These are phyloP conservation scores for Volvox carteri DNA, from an alignment of 163 green algal genomes.

Conservation along the genomic window DNA sequence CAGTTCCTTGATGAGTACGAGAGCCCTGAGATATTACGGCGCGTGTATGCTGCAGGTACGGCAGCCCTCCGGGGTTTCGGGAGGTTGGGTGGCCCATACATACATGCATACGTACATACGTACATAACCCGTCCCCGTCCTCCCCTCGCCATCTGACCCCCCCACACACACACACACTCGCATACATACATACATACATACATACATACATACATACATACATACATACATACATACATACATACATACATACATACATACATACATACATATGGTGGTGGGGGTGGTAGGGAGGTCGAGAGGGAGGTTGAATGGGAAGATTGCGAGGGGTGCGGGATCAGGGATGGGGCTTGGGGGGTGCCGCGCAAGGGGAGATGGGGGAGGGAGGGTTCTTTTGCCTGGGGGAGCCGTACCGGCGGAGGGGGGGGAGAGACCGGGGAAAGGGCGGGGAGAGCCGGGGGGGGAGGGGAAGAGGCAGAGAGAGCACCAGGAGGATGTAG, in stretches of 20 bases:
- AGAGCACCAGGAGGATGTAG: too few relatives aligned
- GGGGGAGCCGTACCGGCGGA: too few relatives aligned
- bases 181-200: not conserved
- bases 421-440: too few relatives aligned
- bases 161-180: not conserved
- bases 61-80: not conserved
- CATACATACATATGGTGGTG: not conserved
- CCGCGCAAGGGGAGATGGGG: too few relatives aligned
- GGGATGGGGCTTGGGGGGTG: too few relatives aligned
- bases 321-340: too few relatives aligned
- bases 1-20: conserved; percentile 27
- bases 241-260: not conserved
- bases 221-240: not conserved
- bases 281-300: too few relatives aligned
- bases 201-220: not conserved
- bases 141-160: not conserved
- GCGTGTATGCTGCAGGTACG: conserved; percentile 48
- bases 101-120: not conserved
- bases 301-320: too few relatives aligned
- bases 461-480: too few relatives aligned
- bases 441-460: too few relatives aligned
- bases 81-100: not conserved
- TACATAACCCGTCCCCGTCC: too few relatives aligned
- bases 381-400: too few relatives aligned
- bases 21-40: conserved; percentile 46